Percentiles rank a stretch among this genome's conserved stretches.
Conservation (phyloP, 2,329 filamentous ascomycete genomes). For the Neurospora sp. region DNA sequence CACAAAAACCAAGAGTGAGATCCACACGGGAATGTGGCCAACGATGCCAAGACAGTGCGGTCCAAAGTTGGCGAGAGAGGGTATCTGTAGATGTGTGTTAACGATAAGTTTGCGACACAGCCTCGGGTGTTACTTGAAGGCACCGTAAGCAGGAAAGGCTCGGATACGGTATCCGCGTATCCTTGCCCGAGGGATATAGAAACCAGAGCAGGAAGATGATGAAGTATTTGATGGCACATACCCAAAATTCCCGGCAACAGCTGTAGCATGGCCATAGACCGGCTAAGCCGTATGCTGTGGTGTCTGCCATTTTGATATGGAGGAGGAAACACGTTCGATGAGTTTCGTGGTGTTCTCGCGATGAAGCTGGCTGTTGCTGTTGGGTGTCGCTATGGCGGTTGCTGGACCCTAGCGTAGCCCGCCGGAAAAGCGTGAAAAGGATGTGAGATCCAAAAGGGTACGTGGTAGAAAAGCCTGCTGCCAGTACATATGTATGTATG, state of each 20-base stretch:
- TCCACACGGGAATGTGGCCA: constrained; percentile 22
- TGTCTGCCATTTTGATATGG: constrained; percentile 2
- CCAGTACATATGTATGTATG: not conserved
- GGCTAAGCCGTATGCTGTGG: constrained; percentile 3
- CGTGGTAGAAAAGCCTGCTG: not conserved
- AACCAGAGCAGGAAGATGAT: not conserved
- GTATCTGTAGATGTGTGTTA: constrained; percentile 16
- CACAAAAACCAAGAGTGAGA: constrained; percentile 21
- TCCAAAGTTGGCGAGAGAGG: constrained; percentile 21
- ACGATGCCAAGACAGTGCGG: constrained; percentile 24
- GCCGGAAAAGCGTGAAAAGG: not conserved
- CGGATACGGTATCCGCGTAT: not conserved
- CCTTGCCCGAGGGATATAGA: not conserved
- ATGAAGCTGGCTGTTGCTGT: not conserved
- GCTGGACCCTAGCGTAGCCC: not conserved
- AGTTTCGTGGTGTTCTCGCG: not conserved
- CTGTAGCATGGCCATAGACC: constrained; percentile 22
- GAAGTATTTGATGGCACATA: constrained; percentile 10
- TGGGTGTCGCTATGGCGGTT: not conserved
- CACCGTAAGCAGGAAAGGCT: not conserved
- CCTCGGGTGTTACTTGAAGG: not conserved
- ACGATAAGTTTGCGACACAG: not conserved
- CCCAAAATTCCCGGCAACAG: constrained; percentile 24
- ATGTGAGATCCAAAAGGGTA: not conserved
- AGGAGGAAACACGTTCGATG: not conserved